These are phyloP conservation scores for Pseudonitzschia pungens DNA, from an alignment of 108 stramenopile genomes.

Conservation along the genomic window DNA sequence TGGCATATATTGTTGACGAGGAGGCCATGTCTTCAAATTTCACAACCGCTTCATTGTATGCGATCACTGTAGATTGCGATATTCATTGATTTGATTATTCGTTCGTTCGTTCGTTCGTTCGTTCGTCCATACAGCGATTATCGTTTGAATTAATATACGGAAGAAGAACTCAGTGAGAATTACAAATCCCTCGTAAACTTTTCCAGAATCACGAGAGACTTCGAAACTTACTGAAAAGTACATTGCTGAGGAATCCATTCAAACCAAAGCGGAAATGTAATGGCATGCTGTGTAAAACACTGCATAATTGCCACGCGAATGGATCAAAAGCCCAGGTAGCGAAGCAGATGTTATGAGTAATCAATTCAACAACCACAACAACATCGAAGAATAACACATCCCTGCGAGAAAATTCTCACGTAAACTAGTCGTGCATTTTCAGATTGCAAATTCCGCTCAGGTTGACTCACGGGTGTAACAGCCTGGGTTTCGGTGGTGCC, in stretches of 20 bases:
- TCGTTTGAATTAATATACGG: neutral
- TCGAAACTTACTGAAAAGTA: constrained; percentile 44
- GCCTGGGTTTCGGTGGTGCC: constrained; percentile 22
- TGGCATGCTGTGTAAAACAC: constrained; percentile 62
- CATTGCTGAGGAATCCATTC: constrained; percentile 68
- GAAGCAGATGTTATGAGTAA: too few relatives aligned
- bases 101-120: neutral
- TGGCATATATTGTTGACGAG: constrained; percentile 74
- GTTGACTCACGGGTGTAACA: constrained; percentile 43
- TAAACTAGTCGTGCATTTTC: neutral
- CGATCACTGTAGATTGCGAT: constrained; percentile 43
- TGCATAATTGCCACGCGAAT: neutral
- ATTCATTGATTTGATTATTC: neutral
- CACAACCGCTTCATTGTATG: constrained; percentile 67
- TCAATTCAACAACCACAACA: too few relatives aligned
- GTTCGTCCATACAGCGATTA: constrained; percentile 12
- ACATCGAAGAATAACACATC: neutral
- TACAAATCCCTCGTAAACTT: neutral
- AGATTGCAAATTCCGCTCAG: neutral
- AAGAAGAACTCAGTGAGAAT: neutral
- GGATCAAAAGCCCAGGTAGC: too few relatives aligned
- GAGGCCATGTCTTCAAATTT: constrained; percentile 49
- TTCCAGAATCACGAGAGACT: neutral
- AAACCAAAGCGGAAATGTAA: constrained; percentile 76
- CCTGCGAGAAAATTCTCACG: neutral